A percentile compares a stretch with the other conserved stretches of the same genome.
Evolutionary conservation across 768 basidiomycete species (phyloP).

Genomic region (Mycena vitilis): DNA sequence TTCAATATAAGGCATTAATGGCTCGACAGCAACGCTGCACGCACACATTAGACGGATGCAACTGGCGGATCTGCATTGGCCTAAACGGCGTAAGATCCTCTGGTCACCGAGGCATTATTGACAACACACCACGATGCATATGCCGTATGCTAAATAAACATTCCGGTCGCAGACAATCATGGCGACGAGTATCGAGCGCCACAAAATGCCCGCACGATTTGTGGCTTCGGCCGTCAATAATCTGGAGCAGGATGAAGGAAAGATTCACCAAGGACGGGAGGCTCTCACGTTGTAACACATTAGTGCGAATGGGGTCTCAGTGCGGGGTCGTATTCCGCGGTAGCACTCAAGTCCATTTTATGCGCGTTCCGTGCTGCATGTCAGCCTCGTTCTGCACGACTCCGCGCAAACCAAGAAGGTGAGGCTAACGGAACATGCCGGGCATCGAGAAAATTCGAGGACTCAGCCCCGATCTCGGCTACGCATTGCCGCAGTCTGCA

Average conservation of each 20-base stretch:
- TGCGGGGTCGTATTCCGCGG: slow-evolving; percentile 36
- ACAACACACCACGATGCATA: slow-evolving; percentile 47
- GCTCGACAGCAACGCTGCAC: slow-evolving; percentile 2
- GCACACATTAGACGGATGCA: slow-evolving; percentile 72
- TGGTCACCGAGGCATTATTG: not conserved
- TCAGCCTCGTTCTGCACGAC: slow-evolving; percentile 54
- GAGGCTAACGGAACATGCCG: slow-evolving; percentile 56
- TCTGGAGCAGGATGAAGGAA: slow-evolving; percentile 51
- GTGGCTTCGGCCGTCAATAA: slow-evolving; percentile 83
- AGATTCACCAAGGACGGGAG: slow-evolving; percentile 18
- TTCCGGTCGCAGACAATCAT: slow-evolving; percentile 72
- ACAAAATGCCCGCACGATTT: slow-evolving; percentile 78
- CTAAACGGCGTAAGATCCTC: slow-evolving; percentile 18
- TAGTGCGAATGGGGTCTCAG: slow-evolving; percentile 29
- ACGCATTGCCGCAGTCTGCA: slow-evolving; percentile 20
- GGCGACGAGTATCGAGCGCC: slow-evolving; percentile 73
- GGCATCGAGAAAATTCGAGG: slow-evolving; percentile 35
- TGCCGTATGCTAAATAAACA: slow-evolving; percentile 82
- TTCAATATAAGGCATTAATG: not conserved
- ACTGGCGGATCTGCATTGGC: slow-evolving; percentile 59
- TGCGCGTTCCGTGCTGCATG: slow-evolving; percentile 44
- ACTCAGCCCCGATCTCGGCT: slow-evolving; percentile 28
- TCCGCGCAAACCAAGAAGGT: slow-evolving; percentile 46
- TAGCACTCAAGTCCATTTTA: slow-evolving; percentile 32
- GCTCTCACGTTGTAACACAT: slow-evolving; percentile 83